Percentiles rank a stretch among this genome's conserved stretches.
Evolutionary conservation across 148 eudicot species (phyloP).

Genomic region (Spergularia bocconei): DNA sequence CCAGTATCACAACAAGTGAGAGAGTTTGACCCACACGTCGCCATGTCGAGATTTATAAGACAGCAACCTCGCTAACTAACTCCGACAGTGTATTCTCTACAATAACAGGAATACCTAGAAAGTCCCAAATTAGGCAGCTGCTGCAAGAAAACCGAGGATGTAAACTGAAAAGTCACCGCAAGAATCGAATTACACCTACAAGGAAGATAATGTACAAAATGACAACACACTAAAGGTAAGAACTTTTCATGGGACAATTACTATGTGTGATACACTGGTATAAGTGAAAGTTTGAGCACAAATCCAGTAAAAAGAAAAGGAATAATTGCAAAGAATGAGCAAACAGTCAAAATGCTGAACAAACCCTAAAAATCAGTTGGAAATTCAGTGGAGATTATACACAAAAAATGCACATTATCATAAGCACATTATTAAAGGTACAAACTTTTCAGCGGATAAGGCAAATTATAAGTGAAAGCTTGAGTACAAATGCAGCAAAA

Average conservation of each 20-base stretch:
- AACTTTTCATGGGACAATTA: no score
- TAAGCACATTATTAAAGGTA: slow-evolving; percentile 3
- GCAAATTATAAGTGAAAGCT: neutral
- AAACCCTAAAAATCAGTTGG: neutral
- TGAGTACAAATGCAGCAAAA: neutral
- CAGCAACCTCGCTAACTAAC: slow-evolving; percentile 1
- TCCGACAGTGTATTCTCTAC: neutral
- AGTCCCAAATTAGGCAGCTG: slow-evolving; percentile 16
- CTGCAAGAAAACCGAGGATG: neutral
- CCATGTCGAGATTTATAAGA: slow-evolving; percentile 35
- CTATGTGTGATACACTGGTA: no score
- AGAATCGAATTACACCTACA: neutral
- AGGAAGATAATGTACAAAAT: no score
- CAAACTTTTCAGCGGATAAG: neutral
- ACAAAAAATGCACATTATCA: neutral
- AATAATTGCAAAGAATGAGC: no score
- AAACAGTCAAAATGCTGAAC: neutral
- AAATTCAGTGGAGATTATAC: neutral
- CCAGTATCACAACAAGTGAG: slow-evolving; percentile 49
- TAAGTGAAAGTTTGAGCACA: no score
- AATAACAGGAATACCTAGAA: neutral
- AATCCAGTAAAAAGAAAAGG: no score
- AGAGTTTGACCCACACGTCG: slow-evolving; percentile 46
- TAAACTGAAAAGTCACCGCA: neutral
- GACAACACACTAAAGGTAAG: no score